Base-by-base conservation (phyloP, 1,284 basidiomycete species). In the Pisolithus thermaeus region DNA sequence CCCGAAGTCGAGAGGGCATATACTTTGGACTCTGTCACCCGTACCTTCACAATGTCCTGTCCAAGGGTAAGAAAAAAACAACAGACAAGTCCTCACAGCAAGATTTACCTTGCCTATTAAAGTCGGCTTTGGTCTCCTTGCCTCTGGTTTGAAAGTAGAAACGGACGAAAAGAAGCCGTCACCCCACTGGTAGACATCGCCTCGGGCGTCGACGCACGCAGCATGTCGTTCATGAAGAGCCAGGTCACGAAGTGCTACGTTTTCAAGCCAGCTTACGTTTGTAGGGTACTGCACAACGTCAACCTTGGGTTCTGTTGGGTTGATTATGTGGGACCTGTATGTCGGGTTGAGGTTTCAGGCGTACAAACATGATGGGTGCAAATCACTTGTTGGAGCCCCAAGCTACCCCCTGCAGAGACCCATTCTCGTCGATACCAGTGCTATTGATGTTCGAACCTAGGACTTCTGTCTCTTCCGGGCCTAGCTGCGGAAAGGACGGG, bases 131-230 rank as follows among this genome's bases (percentile, higher is more conserved):
- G 61, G 58, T 32, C 51, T 49, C 37, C 61, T 59, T 38, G 54
- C 53, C 11, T 54, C 56, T n/a, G 58, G 40, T 46, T 50, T 42
- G 1, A 56, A 54, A 7, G 56, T 58, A 9, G 65, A 22, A 18
- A 65, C 61, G 11, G 66, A 65, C 25, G 72, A 75, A 55, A 75
- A 78, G 62, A 81, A 89, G 1, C 79, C 82, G 43, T 76, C 73
- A 0, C 91, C 91, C 92, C 92, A 95, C 62, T 93, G 90, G 67
- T 92, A 91, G 1, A 92, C 81, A 61, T 98, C 90, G 23, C 95
- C 95, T 40, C 79, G 76, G 3, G 83, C 85, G 65, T 95, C 91
- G n/a, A 93, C 81, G 55, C 86, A 90, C 3, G 87, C 90, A 1
- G 83, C 91, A 58, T 92, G 87, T 42, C 73, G 76, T 58, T 84